Percentiles rank a stretch among this genome's conserved stretches.
Evolutionary conservation across 176 grass and related monocot genomes (phyloP).

Genomic region (Eragrostis nindensis): DNA sequence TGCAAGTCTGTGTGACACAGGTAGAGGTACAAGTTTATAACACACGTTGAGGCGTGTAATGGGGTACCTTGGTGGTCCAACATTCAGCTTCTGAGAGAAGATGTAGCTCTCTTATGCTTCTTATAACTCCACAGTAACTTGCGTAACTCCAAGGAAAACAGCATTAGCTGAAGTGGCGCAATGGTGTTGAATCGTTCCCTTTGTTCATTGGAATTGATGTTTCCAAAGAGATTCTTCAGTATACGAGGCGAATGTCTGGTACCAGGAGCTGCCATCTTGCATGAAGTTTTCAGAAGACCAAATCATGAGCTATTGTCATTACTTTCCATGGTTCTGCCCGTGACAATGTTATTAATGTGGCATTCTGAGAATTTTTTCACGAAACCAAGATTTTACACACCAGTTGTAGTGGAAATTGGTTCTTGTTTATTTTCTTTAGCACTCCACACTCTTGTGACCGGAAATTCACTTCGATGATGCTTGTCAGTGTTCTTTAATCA

Average conservation of each 20-base stretch:
- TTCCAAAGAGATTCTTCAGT: not conserved
- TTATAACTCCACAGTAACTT: not conserved
- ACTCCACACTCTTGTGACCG: not conserved
- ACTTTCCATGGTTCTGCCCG: not conserved
- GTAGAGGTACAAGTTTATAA: no score
- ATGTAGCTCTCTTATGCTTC: not conserved
- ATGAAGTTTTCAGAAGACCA: not conserved
- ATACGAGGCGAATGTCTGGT: not conserved
- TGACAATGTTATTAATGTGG: not conserved
- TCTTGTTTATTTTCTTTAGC: not conserved
- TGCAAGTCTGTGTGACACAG: not conserved
- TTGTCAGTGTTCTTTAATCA: conserved; percentile 1
- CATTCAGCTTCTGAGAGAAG: not conserved
- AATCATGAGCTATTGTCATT: not conserved
- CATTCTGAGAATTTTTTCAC: conserved; percentile 8
- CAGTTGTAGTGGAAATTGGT: not conserved
- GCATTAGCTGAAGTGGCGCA: not conserved
- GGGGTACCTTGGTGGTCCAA: not conserved
- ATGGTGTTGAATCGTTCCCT: not conserved
- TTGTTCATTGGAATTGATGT: not conserved
- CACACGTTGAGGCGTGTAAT: not conserved
- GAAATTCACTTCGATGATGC: not conserved
- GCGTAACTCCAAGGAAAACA: not conserved
- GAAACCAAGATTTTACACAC: not conserved
- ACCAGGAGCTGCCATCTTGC: not conserved